phyloP scores from a whole-genome alignment of 768 basidiomycete species.

The Tulasnella sp. region DNA sequence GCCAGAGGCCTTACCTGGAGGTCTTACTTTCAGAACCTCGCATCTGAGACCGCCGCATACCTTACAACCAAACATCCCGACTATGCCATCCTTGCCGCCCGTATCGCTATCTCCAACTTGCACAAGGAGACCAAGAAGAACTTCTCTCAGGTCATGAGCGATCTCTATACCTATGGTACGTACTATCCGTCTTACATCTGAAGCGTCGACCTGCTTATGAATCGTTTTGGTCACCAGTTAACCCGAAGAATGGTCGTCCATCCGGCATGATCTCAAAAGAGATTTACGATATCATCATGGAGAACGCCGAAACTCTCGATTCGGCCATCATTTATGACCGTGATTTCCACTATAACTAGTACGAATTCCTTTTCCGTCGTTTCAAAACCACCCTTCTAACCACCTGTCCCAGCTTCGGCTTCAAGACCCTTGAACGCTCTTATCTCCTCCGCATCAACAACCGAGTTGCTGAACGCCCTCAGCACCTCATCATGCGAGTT shows the following conservation, averaged over 20 bases:
- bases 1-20: not conserved
- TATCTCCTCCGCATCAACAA: slow-evolving; percentile 94
- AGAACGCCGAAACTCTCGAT: slow-evolving; percentile 77
- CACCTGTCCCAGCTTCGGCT: slow-evolving; percentile 70
- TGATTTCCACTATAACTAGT: slow-evolving; percentile 97
- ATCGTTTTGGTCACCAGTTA: slow-evolving; percentile 51
- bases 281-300: slow-evolving; percentile 75
- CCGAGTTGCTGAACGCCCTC: slow-evolving; percentile 93
- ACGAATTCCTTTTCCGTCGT: slow-evolving; percentile 36
- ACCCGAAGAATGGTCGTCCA: slow-evolving; percentile 86
- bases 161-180: slow-evolving; percentile 84
- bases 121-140: slow-evolving; percentile 99
- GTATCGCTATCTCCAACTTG: slow-evolving; percentile 96
- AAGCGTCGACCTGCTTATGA: not conserved
- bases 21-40: slow-evolving; percentile 65
- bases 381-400: slow-evolving; percentile 14
- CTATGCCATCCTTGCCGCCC: slow-evolving; percentile 96
- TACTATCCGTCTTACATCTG: slow-evolving; percentile 13
- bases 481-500: slow-evolving; percentile 99
- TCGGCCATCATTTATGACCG: slow-evolving; percentile 97
- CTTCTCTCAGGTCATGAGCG: slow-evolving; percentile 87
- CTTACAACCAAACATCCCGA: slow-evolving; percentile 97
- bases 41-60: slow-evolving; percentile 94
- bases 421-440: slow-evolving; percentile 98
- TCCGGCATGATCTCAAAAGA: slow-evolving; percentile 90